Base-by-base conservation (phyloP, 148 eudicot genomes). In the Rhododendron ferrugineum region DNA sequence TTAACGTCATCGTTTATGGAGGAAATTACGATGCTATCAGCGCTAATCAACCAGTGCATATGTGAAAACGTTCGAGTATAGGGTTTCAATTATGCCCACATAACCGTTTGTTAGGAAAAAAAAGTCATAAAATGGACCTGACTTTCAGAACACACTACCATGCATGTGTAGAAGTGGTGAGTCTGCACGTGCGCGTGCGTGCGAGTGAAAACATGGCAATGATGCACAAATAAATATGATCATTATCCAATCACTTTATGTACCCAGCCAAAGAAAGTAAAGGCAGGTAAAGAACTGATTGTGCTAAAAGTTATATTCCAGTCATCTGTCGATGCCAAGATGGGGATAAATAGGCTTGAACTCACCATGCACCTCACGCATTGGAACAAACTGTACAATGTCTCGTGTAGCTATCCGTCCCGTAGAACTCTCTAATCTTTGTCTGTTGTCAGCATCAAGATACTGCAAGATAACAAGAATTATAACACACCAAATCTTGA, bases 341-440 rank as follows among this genome's bases (percentile, higher is more conserved):
- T 28, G 23, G 58, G 80, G 15, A 79, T 52, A 16, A 74, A 72
- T 23, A 88, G 23, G n/a, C 34, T 49, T 26, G 52, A 46, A 90
- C 91, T 54, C 78, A 96, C 99, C 92, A 78, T 93, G 93, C 49
- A 96, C 93, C 32, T 94, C 94, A 78, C 95, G 95, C 94, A 95
- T 93, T 40, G 97, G 96, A 89, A 96, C 98, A 84, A 96, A 96
- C 86, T 96, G 98, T 47, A 96, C 98, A 87, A 94, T 93, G 91
- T 96, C 98, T 87, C 98, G 86, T 42, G 98, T 92, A 58, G 98
- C 98, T 82, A 96, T 85, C 85, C 96, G 91, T 74, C 98, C 98
- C 0, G 92, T 91, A 16, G 95, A 88, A 89, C 98, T 96, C 92
- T 93, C 95, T 88, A 96, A 87, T 82, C 95, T 90, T 9, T 82